Conservation (phyloP, 495 filamentous ascomycete genomes). For the Rusavskia elegans region DNA sequence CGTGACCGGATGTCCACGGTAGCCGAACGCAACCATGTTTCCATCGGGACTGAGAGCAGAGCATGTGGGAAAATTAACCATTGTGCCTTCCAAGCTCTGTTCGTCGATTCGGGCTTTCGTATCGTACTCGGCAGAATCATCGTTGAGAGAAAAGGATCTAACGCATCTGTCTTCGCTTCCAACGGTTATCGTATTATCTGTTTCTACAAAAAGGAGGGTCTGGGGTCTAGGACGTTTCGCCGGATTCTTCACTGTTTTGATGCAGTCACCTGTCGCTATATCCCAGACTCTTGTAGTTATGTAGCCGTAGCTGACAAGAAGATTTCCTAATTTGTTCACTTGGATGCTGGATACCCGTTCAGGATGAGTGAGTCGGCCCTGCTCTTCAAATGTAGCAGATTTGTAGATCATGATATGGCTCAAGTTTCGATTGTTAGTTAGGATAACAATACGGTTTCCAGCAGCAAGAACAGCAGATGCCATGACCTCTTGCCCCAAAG, state of each 20-base stretch:
- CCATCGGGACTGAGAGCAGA: background rate
- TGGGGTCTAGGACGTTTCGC: no score
- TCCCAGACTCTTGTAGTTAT: constrained; percentile 12
- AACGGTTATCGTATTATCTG: no score
- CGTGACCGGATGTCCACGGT: background rate
- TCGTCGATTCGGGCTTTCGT: no score
- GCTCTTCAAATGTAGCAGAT: constrained; percentile 9
- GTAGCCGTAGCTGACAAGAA: constrained; percentile 13
- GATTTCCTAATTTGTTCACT: constrained; percentile 4
- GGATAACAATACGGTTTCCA: no score
- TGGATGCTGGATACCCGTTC: constrained; percentile 10
- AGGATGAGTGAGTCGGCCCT: constrained; percentile 8
- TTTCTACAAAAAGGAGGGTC: no score
- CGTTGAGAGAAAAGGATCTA: no score
- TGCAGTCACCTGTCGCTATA: constrained; percentile 7
- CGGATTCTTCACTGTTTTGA: background rate
- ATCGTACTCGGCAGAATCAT: no score
- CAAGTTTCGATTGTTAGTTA: no score
- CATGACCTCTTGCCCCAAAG: constrained; percentile 5
- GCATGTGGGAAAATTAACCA: no score
- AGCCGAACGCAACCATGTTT: background rate
- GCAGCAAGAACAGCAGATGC: constrained; percentile 1
- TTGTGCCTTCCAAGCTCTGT: no score
- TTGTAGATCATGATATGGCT: constrained; percentile 6
- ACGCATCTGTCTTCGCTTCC: no score